Percentiles rank a stretch among this genome's conserved stretches.
Evolutionary conservation across 2,329 filamentous ascomycete species (phyloP).

Genomic region (Acarospora socialis): DNA sequence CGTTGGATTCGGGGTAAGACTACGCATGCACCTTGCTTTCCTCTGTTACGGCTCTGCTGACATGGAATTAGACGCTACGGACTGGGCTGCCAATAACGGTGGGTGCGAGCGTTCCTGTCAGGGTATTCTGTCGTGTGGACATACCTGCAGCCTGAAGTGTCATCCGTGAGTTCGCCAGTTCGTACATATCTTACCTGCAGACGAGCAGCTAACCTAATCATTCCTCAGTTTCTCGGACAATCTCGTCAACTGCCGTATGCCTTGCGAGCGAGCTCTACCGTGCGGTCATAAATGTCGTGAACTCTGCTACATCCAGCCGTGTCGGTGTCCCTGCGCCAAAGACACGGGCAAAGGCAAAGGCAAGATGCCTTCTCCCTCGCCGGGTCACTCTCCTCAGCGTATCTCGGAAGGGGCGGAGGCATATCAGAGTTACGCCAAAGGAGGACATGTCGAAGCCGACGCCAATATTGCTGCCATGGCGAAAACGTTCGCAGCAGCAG

Average conservation of each 20-base stretch:
- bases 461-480: neutral
- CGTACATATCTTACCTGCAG: constrained; percentile 3
- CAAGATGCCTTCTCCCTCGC: neutral
- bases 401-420: neutral
- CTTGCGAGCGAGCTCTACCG: constrained; percentile 21
- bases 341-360: neutral
- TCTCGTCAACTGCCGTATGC: constrained; percentile 21
- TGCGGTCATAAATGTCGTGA: constrained; percentile 27
- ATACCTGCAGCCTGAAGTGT: constrained; percentile 37
- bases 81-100: constrained; percentile 26
- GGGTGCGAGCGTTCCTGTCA: constrained; percentile 39
- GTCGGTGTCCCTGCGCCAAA: constrained; percentile 19
- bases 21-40: too few species aligned
- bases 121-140: constrained; percentile 33
- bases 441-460: constrained; percentile 8
- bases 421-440: constrained; percentile 7
- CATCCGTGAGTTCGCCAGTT: constrained; percentile 36
- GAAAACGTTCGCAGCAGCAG: constrained; percentile 2
- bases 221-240: constrained; percentile 25
- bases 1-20: constrained; percentile 36
- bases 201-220: constrained; percentile 1
- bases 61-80: neutral
- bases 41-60: neutral
- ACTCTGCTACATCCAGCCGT: constrained; percentile 19
- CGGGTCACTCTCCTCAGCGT: neutral